phyloP scores from a whole-genome alignment of 2,329 filamentous ascomycete species.

The Tolypocladium nubicola region DNA sequence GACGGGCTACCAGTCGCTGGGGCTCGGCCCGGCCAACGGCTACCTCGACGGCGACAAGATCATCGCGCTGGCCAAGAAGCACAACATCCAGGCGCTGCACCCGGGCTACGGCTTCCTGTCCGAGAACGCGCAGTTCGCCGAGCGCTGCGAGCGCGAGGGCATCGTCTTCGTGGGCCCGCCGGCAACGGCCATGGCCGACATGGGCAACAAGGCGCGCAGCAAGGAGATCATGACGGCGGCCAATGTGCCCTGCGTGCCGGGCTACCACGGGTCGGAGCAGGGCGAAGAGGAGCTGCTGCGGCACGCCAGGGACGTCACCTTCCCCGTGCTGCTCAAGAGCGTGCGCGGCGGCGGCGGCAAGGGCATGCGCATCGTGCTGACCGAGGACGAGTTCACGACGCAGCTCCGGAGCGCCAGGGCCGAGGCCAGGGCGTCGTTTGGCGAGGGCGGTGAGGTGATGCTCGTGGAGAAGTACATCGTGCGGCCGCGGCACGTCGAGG shows the following conservation, averaged over 20 bases:
- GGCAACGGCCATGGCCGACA: constrained; percentile 68
- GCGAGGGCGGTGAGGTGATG: constrained; percentile 68
- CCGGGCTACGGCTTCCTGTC: constrained; percentile 94
- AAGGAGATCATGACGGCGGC: constrained; percentile 96
- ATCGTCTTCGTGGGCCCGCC: constrained; percentile 93
- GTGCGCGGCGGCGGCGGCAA: constrained; percentile 75
- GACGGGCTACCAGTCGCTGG: constrained; percentile 72
- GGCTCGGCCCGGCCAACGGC: constrained; percentile 70
- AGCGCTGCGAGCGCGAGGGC: constrained; percentile 78
- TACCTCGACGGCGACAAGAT: constrained; percentile 94
- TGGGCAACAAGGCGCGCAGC: constrained; percentile 87
- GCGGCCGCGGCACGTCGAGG: constrained; percentile 74
- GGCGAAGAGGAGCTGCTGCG: constrained; percentile 47
- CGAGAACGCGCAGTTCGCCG: constrained; percentile 86
- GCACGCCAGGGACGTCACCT: constrained; percentile 61
- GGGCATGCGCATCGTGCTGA: constrained; percentile 67
- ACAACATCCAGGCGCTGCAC: constrained; percentile 84
- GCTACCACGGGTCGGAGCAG: constrained; percentile 86
- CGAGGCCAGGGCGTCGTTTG: constrained; percentile 69
- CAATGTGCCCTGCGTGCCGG: constrained; percentile 92
- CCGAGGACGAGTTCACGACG: constrained; percentile 55
- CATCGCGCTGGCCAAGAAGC: constrained; percentile 73
- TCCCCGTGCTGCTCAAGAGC: constrained; percentile 69
- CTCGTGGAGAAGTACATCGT: constrained; percentile 78
- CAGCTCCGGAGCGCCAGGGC: constrained; percentile 65